phyloP scores from a whole-genome alignment of 805 yeast species.

The Yarrowia sp. region DNA sequence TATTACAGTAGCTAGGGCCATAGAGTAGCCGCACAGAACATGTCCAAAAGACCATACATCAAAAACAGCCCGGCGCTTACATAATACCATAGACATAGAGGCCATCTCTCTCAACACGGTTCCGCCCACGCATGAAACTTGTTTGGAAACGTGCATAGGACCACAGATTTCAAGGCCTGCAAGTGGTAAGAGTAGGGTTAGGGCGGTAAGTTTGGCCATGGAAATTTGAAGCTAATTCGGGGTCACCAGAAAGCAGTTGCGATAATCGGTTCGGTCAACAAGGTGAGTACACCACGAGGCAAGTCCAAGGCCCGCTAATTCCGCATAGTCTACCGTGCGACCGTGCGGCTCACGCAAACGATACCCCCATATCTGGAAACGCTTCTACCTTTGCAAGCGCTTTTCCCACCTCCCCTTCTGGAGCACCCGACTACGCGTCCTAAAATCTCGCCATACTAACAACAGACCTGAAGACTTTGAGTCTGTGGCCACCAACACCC shows the following conservation, averaged over 20 bases:
- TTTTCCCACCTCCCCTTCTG: background rate
- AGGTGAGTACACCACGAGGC: constrained; percentile 37
- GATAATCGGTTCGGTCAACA: constrained; percentile 38
- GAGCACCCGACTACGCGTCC: constrained; percentile 21
- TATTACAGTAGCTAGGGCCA: background rate
- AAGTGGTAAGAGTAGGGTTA: constrained; percentile 22
- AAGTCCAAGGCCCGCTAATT: constrained; percentile 1
- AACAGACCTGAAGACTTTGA: constrained; percentile 36
- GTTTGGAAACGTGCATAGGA: constrained; percentile 36
- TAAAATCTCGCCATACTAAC: constrained; percentile 8
- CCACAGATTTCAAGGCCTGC: constrained; percentile 28
- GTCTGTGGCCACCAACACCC: constrained; percentile 35
- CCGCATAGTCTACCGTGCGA: constrained; percentile 17
- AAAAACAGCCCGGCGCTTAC: background rate
- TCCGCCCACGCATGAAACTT: constrained; percentile 36
- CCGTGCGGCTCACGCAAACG: background rate
- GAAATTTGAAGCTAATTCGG: constrained; percentile 38
- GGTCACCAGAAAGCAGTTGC: constrained; percentile 38
- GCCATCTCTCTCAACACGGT: background rate
- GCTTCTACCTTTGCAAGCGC: background rate
- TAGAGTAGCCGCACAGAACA: background rate
- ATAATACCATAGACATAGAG: background rate
- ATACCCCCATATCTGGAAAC: background rate
- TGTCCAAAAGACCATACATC: too few relatives aligned
- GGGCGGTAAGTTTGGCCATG: constrained; percentile 27